Evolutionary conservation across 805 yeast species (phyloP).

Genomic region (Yarrowia sp.): DNA sequence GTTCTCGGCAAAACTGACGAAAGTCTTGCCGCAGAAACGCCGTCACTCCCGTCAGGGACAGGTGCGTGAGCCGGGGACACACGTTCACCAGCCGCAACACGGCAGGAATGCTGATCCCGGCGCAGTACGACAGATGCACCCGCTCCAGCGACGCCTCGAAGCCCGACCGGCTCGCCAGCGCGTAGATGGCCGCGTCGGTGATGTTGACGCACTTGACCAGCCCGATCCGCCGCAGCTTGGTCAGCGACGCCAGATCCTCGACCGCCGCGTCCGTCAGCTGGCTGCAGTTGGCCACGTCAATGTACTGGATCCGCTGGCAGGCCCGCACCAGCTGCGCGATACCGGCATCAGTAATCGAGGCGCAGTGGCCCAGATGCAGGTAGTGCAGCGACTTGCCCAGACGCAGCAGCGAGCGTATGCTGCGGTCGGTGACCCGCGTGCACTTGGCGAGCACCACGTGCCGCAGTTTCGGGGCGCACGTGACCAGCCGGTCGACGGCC

Average conservation of each 20-base stretch:
- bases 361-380: constrained; percentile 93
- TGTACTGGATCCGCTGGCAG: constrained; percentile 87
- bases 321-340: constrained; percentile 73
- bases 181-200: constrained; percentile 79
- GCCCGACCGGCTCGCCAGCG: constrained; percentile 68
- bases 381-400: constrained; percentile 84
- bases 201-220: constrained; percentile 88
- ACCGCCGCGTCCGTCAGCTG: constrained; percentile 86
- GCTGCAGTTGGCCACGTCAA: constrained; percentile 93
- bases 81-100: constrained; percentile 73
- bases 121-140: constrained; percentile 91
- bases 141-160: constrained; percentile 85
- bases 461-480: constrained; percentile 81
- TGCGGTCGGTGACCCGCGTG: constrained; percentile 80
- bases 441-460: constrained; percentile 92
- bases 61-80: constrained; percentile 87
- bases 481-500: constrained; percentile 73
- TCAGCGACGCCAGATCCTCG: constrained; percentile 74
- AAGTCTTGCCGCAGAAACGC: constrained; percentile 89
- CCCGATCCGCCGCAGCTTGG: constrained; percentile 87
- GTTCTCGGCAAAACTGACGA: constrained; percentile 84
- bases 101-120: constrained; percentile 78
- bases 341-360: constrained; percentile 86
- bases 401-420: constrained; percentile 71
- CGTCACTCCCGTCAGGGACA: constrained; percentile 88